Percentiles rank a stretch among this genome's conserved stretches.
Conservation (phyloP, 1,284 basidiomycete genomes). For the Ustilago loliicola region DNA sequence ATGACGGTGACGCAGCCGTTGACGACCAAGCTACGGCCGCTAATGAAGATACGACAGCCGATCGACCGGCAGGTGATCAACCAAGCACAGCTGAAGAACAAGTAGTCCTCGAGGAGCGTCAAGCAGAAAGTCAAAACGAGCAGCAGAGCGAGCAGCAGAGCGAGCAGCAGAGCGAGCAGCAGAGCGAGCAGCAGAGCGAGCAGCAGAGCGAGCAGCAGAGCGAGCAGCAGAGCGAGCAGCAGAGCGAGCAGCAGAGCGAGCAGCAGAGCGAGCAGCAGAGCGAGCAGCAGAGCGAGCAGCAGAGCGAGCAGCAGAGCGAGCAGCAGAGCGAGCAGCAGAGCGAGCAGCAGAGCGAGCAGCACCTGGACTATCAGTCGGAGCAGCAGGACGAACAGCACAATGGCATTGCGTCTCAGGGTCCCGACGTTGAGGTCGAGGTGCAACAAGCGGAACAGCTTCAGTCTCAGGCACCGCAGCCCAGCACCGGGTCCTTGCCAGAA, state of each 20-base stretch:
- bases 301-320: neutral
- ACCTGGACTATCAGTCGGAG: neutral
- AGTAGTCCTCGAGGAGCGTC: neutral
- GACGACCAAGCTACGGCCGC: neutral
- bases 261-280: neutral
- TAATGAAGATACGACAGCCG: neutral
- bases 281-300: conserved; percentile 1
- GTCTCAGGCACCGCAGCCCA: neutral
- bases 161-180: neutral
- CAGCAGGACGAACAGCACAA: neutral
- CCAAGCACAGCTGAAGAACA: neutral
- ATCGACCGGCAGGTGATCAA: neutral
- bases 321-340: neutral
- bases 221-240: neutral
- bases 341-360: neutral
- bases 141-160: neutral
- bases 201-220: neutral
- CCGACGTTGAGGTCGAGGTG: neutral
- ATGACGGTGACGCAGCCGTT: neutral
- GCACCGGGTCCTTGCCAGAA: neutral
- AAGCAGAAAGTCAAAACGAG: neutral
- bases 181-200: neutral
- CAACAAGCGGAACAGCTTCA: neutral
- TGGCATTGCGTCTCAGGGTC: neutral
- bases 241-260: neutral